Percentiles rank a stretch among this genome's conserved stretches.
phyloP scores from a whole-genome alignment of 2,329 filamentous ascomycete species.

The Pestalotiopsis sp. region DNA sequence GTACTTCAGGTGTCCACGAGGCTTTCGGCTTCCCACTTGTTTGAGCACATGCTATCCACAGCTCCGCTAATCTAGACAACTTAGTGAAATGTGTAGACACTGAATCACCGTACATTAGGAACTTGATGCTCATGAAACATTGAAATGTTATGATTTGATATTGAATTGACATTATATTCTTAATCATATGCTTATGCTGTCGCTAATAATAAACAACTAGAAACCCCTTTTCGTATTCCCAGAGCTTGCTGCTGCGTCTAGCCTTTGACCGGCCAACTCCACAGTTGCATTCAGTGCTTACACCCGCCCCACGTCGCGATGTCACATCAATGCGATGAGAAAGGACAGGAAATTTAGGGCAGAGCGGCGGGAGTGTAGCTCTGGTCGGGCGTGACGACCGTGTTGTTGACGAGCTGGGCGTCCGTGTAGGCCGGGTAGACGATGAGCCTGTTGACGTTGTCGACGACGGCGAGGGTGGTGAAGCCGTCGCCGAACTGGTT shows the following conservation, averaged over 20 bases:
- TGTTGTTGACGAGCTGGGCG: constrained; percentile 29
- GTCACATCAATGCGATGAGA: background rate
- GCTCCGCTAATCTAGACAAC: background rate
- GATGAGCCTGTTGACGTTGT: constrained; percentile 44
- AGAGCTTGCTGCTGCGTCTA: too few relatives aligned
- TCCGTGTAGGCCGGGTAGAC: constrained; percentile 56
- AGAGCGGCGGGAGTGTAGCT: constrained; percentile 13
- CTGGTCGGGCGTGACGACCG: constrained; percentile 12
- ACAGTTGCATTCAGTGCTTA: background rate
- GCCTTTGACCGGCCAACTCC: too few relatives aligned
- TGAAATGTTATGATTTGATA: background rate
- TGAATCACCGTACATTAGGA: background rate
- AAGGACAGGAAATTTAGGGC: background rate
- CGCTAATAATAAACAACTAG: too few relatives aligned
- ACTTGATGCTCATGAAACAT: background rate
- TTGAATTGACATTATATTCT: too few relatives aligned
- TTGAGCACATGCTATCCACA: background rate
- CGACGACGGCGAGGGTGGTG: constrained; percentile 52
- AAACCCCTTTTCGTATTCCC: too few relatives aligned
- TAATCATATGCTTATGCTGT: too few relatives aligned
- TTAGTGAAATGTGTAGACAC: background rate
- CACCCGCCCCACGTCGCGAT: background rate
- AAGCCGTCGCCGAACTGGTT: constrained; percentile 58
- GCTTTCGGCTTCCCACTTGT: background rate
- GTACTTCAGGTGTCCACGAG: background rate